These are phyloP conservation scores for Knufia fluminis DNA, from an alignment of 2,329 filamentous ascomycete species.

Conservation along the genomic window DNA sequence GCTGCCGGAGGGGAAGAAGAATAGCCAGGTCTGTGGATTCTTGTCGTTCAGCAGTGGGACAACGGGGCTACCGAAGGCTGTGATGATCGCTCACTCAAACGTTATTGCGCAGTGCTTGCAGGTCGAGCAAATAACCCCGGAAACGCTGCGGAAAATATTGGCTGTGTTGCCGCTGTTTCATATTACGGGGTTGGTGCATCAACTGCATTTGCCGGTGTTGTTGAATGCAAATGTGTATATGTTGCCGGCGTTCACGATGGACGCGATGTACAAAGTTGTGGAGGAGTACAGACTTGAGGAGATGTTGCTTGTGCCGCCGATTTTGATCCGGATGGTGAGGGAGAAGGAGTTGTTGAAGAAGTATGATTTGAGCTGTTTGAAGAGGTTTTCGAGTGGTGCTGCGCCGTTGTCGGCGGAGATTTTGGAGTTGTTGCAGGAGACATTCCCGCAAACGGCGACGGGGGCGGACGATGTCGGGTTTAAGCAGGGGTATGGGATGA, in stretches of 20 bases:
- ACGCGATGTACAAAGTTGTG: constrained; percentile 46
- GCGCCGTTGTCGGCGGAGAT: constrained; percentile 51
- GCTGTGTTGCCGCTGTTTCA: constrained; percentile 54
- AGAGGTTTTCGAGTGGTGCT: constrained; percentile 51
- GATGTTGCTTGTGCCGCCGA: constrained; percentile 51
- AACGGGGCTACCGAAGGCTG: constrained; percentile 27
- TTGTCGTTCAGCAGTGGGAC: constrained; percentile 30
- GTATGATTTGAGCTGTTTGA: constrained; percentile 49
- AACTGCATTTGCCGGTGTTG: constrained; percentile 53
- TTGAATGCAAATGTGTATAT: constrained; percentile 59
- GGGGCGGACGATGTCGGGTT: constrained; percentile 39
- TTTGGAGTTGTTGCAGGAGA: constrained; percentile 45
- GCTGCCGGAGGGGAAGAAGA: constrained; percentile 45
- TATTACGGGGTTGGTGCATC: constrained; percentile 55
- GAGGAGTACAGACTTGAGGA: constrained; percentile 46
- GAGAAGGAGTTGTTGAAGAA: constrained; percentile 42
- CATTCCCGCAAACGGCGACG: constrained; percentile 40
- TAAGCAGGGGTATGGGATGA: constrained; percentile 62
- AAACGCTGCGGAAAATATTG: constrained; percentile 43
- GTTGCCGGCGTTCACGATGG: constrained; percentile 55
- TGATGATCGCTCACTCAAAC: constrained; percentile 39
- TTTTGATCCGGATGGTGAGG: constrained; percentile 51
- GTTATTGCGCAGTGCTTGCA: constrained; percentile 55
- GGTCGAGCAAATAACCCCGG: constrained; percentile 43
- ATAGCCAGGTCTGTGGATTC: constrained; percentile 47